Evolutionary conservation across 495 filamentous ascomycete species (phyloP).

Genomic region (Baudoinia panamericana): DNA sequence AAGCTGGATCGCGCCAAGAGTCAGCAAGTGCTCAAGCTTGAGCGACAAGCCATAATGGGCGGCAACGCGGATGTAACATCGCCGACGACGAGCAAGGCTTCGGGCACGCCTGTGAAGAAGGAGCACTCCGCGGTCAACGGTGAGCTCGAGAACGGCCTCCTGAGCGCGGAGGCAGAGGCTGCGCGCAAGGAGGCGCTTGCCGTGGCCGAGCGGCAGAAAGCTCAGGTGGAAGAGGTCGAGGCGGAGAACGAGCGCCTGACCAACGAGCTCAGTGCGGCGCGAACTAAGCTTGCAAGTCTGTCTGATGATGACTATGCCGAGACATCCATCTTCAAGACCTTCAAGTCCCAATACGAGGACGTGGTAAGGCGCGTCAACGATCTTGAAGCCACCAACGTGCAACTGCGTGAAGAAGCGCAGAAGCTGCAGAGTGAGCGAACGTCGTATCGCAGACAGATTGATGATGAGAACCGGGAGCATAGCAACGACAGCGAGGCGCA

Average conservation of each 20-base stretch:
- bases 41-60: slow-evolving; percentile 67
- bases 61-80: slow-evolving; percentile 34
- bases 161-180: slow-evolving; percentile 47
- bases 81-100: slow-evolving; percentile 13
- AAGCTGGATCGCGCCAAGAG: slow-evolving; percentile 80
- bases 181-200: slow-evolving; percentile 62
- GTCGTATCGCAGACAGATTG: slow-evolving; percentile 61
- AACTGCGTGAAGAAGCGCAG: slow-evolving; percentile 71
- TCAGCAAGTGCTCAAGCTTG: slow-evolving; percentile 77
- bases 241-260: slow-evolving; percentile 67
- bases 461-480: slow-evolving; percentile 57
- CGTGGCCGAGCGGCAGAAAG: slow-evolving; percentile 65
- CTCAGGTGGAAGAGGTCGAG: slow-evolving; percentile 67
- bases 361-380: slow-evolving; percentile 83
- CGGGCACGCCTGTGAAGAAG: slow-evolving; percentile 17
- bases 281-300: slow-evolving; percentile 50
- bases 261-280: slow-evolving; percentile 61
- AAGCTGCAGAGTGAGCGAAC: slow-evolving; percentile 75
- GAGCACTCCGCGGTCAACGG: slow-evolving; percentile 45
- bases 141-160: slow-evolving; percentile 37
- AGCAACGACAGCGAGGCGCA: slow-evolving; percentile 68
- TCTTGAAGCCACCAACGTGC: slow-evolving; percentile 74
- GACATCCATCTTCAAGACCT: slow-evolving; percentile 81
- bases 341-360: slow-evolving; percentile 84
- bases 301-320: slow-evolving; percentile 88